Base-by-base conservation (phyloP, 1,284 basidiomycete species). In the Mycosarcoma mackinlayi region DNA sequence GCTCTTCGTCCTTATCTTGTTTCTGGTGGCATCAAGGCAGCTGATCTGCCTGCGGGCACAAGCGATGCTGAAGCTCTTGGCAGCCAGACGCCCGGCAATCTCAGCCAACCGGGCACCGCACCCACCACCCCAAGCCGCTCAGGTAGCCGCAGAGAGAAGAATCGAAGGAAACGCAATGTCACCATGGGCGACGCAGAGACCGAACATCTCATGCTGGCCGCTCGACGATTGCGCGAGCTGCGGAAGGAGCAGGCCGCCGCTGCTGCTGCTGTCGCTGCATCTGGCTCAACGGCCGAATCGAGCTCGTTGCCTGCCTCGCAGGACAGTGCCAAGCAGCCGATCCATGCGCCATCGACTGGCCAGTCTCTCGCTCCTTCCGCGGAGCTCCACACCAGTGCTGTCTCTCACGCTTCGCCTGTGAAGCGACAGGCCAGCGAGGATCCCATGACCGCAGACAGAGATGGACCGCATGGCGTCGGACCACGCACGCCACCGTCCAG, bases 131-230 rank as follows among this genome's bases (percentile, higher is more conserved):
- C 71, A 1, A 68, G 54, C 34, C 70, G 70, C n/a, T 73, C 70
- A 3, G 64, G 60, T 47, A 61, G 65, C 35, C 60, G 64, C 28
- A 63, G 42, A 40, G 67, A 69, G 31, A 73, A 71, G 58, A 66
- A 51, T 23, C 44, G 63, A 24, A 62, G 63, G 45, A 73, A 69
- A 47, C 67, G 76, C 28, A 67, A 63, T 18, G 68, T 73, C 27
- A 69, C 71, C 18, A 83, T 85, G 80, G 84, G 84, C 28, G 84
- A 85, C 65, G 84, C 84, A 40, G 83, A 84, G 57, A 76, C 84
- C 10, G 84, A 85, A 55, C 83, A 83, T 37, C 76, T 85, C 14
- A 73, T 85, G 34, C 76, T 83, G 9, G 84, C 84, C 3, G 82
- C 82, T n/a, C 62, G 80, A 27, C 71, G 79, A 28, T 47, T 79